Evolutionary conservation across 176 grass and related monocot genomes (phyloP).

Genomic region (Paspalum vaginatum): DNA sequence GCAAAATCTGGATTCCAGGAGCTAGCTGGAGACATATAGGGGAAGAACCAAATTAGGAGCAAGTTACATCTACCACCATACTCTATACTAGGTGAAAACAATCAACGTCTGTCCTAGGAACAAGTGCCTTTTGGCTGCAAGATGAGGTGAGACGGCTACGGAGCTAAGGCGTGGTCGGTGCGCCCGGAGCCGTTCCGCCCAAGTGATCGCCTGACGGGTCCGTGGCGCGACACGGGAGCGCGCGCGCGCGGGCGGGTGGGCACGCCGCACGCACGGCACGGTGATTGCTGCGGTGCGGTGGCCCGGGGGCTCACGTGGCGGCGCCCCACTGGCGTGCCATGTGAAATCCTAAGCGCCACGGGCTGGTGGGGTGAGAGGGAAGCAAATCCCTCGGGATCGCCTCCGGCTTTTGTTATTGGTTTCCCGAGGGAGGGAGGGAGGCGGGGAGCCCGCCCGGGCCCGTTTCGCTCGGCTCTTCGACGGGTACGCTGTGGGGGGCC

Average conservation of each 20-base stretch:
- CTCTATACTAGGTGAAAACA: neutral
- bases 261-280: neutral
- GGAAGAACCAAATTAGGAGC: neutral
- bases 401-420: slow-evolving; percentile 41
- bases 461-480: neutral
- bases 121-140: slow-evolving; percentile 7
- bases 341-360: slow-evolving; percentile 15
- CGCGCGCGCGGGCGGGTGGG: neutral
- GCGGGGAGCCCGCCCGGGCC: slow-evolving; percentile 3
- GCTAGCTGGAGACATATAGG: neutral
- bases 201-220: slow-evolving; percentile 25
- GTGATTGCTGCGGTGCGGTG: too few species aligned
- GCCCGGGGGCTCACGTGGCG: slow-evolving; percentile 45
- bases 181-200: slow-evolving; percentile 27
- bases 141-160: slow-evolving; percentile 22
- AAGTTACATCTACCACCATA: neutral
- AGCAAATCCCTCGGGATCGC: slow-evolving; percentile 68
- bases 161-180: slow-evolving; percentile 24
- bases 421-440: slow-evolving; percentile 17
- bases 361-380: slow-evolving; percentile 43
- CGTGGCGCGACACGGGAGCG: neutral
- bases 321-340: slow-evolving; percentile 21
- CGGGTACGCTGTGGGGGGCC: slow-evolving; percentile 32
- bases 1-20: too few species aligned
- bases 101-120: neutral